These are phyloP conservation scores for Hydnomerulius pinastri DNA, from an alignment of 768 basidiomycete genomes.

Conservation along the genomic window DNA sequence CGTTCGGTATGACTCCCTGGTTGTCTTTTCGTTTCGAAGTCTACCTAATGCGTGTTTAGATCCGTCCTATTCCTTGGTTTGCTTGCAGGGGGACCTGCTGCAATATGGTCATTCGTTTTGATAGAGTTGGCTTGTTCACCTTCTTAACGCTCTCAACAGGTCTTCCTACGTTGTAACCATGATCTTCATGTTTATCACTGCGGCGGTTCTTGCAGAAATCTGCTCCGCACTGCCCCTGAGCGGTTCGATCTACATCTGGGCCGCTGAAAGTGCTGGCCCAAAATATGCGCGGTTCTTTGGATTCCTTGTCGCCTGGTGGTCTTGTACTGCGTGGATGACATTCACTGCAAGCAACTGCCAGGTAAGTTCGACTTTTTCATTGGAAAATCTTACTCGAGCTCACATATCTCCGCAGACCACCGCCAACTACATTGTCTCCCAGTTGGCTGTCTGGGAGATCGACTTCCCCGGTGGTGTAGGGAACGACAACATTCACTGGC, in stretches of 20 bases:
- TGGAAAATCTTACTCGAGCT: background rate
- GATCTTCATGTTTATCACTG: conserved; percentile 87
- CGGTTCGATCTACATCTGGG: conserved; percentile 95
- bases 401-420: conserved; percentile 55
- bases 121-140: background rate
- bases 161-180: conserved; percentile 82
- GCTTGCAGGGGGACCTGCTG: conserved; percentile 83
- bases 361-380: conserved; percentile 40
- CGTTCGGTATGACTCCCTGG: conserved; percentile 55
- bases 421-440: conserved; percentile 88
- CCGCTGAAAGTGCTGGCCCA: conserved; percentile 87
- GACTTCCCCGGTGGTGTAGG: conserved; percentile 80
- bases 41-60: conserved; percentile 35
- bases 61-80: conserved; percentile 81
- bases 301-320: conserved; percentile 92
- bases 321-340: conserved; percentile 95
- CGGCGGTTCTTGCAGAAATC: conserved; percentile 84
- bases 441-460: conserved; percentile 76
- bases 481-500: conserved; percentile 78
- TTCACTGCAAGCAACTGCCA: conserved; percentile 89
- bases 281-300: conserved; percentile 86
- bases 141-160: conserved; percentile 47
- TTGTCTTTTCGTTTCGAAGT: conserved; percentile 4
- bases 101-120: conserved; percentile 61
- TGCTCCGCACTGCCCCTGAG: conserved; percentile 87